phyloP scores from a whole-genome alignment of 2,329 filamentous ascomycete genomes.

The Stagonosporopsis cucurbitacearum region DNA sequence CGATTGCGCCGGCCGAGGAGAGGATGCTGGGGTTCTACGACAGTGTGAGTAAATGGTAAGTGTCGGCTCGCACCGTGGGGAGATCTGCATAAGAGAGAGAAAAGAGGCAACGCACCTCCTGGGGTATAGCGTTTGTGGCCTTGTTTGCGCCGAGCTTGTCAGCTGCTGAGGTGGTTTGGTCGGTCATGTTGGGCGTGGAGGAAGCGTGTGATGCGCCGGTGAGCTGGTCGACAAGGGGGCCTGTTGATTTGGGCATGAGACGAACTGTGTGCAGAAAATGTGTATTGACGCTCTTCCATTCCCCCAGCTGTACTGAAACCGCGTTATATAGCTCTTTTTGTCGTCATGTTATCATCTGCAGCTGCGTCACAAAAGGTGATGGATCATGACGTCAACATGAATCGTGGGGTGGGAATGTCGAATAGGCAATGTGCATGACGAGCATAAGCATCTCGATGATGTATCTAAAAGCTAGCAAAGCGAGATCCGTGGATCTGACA shows the following conservation, averaged over 20 bases:
- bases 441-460: slow-evolving; percentile 16
- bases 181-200: slow-evolving; percentile 26
- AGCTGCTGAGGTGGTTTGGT: slow-evolving; percentile 31
- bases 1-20: slow-evolving; percentile 59
- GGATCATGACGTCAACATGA: slow-evolving; percentile 26
- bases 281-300: not conserved
- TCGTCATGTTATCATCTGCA: not conserved
- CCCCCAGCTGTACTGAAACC: not conserved
- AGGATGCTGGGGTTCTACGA: slow-evolving; percentile 48
- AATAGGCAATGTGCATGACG: slow-evolving; percentile 17
- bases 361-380: slow-evolving; percentile 15
- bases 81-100: not conserved
- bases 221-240: slow-evolving; percentile 30
- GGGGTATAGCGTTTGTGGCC: slow-evolving; percentile 38
- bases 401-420: slow-evolving; percentile 1
- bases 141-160: slow-evolving; percentile 42
- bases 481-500: slow-evolving; percentile 13
- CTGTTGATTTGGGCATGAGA: slow-evolving; percentile 33
- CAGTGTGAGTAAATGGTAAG: slow-evolving; percentile 2
- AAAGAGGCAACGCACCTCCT: slow-evolving; percentile 25
- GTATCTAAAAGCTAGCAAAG: slow-evolving; percentile 11
- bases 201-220: slow-evolving; percentile 20
- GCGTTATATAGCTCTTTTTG: slow-evolving; percentile 5
- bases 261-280: not conserved
- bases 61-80: too few relatives aligned